Percentiles rank a stretch among this genome's conserved stretches.
Conservation (phyloP, 225 moss, liverwort and hornwort species). For the Sphagnum contortum region DNA sequence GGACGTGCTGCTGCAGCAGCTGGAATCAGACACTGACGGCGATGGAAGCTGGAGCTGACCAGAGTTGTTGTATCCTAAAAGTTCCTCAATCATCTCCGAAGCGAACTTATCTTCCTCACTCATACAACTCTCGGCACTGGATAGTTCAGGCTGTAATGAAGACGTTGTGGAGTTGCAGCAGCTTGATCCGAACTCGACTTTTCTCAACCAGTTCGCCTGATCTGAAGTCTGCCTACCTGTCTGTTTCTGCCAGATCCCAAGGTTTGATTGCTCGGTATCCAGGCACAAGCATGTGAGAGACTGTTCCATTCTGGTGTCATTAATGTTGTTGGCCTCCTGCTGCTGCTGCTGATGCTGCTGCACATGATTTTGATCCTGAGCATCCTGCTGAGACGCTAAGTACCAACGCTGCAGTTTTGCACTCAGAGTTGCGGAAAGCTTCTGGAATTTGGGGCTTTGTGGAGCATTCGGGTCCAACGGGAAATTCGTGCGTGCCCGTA, state of each 20-base stretch:
- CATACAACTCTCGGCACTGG: conserved; percentile 13
- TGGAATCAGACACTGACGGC: conserved; percentile 37
- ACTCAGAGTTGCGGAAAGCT: conserved; percentile 40
- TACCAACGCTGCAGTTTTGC: conserved; percentile 62
- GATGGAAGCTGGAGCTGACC: conserved; percentile 27
- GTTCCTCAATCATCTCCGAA: conserved; percentile 51
- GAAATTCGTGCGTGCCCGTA: conserved; percentile 52
- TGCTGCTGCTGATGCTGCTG: neutral
- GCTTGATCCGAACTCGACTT: conserved; percentile 32
- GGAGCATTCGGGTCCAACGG: conserved; percentile 38
- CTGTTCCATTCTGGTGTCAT: conserved; percentile 9
- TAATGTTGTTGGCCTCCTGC: too few relatives aligned
- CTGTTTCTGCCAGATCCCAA: conserved; percentile 54
- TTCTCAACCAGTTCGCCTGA: conserved; percentile 43
- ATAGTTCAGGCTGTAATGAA: too few relatives aligned
- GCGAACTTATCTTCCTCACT: conserved; percentile 56
- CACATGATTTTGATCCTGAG: neutral
- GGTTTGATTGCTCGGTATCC: conserved; percentile 46
- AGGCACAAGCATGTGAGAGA: conserved; percentile 46
- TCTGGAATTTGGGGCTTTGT: conserved; percentile 39
- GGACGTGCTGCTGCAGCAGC: conserved; percentile 35
- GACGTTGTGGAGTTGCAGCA: too few relatives aligned
- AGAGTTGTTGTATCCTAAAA: conserved; percentile 22
- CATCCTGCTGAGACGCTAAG: conserved; percentile 42
- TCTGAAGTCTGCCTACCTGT: conserved; percentile 21